phyloP scores from a whole-genome alignment of 495 filamentous ascomycete species.

The Tuber aestivum region DNA sequence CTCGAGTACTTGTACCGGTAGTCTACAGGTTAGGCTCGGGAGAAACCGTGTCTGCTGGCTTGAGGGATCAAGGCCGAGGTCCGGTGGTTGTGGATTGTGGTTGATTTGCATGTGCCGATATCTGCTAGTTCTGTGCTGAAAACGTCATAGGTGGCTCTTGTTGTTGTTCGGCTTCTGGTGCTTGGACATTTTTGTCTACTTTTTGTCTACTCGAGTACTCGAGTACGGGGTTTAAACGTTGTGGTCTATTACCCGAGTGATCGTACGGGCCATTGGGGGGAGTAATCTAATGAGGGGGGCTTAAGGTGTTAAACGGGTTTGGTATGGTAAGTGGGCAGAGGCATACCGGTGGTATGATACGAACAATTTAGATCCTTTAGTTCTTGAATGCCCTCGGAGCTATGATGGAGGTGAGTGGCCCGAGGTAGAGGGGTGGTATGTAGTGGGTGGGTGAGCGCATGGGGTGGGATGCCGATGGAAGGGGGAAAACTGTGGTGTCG shows the following conservation, averaged over 20 bases:
- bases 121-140: conserved; percentile 16
- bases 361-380: background rate
- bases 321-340: too few species aligned
- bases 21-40: conserved; percentile 6
- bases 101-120: conserved; percentile 25
- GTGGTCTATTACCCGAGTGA: background rate
- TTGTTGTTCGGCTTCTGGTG: background rate
- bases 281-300: background rate
- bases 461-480: background rate
- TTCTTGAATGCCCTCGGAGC: background rate
- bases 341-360: too few species aligned
- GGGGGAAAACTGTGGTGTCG: background rate
- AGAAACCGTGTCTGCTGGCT: conserved; percentile 16
- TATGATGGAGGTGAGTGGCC: background rate
- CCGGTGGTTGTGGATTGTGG: conserved; percentile 20
- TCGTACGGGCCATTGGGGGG: background rate
- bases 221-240: background rate
- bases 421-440: background rate
- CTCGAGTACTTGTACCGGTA: too few species aligned
- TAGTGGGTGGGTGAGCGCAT: background rate
- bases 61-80: conserved; percentile 36
- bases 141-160: conserved; percentile 21
- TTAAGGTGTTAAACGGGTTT: background rate
- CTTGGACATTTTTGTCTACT: background rate
- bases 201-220: background rate